These are phyloP conservation scores for Linaria vulgaris DNA, from an alignment of 257 asterid genomes.

Conservation along the genomic window DNA sequence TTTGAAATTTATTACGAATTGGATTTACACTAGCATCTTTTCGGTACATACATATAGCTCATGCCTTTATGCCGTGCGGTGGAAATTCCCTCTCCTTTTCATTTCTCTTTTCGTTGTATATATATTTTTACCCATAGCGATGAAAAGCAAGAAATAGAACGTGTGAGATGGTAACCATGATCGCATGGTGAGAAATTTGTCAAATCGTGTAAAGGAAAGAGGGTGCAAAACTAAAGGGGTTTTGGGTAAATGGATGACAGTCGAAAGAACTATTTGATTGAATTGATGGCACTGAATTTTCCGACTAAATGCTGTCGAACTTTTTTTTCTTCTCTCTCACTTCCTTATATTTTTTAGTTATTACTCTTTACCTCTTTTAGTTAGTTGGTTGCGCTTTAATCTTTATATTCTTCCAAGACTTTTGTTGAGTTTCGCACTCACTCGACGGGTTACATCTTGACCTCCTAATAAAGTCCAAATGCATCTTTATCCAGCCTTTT, in stretches of 20 bases:
- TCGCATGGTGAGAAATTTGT: constrained; percentile 34
- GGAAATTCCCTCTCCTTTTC: constrained; percentile 24
- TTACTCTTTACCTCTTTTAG: constrained; percentile 5
- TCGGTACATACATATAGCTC: constrained; percentile 23
- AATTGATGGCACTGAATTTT: constrained; percentile 49
- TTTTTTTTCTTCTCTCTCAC: constrained; percentile 12
- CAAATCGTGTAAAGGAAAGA: constrained; percentile 54
- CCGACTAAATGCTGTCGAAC: constrained; percentile 31
- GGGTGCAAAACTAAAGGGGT: constrained; percentile 40
- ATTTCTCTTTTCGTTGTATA: not conserved
- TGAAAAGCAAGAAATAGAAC: constrained; percentile 23
- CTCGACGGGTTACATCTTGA: constrained; percentile 48
- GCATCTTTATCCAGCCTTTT: constrained; percentile 35
- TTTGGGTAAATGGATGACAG: constrained; percentile 63
- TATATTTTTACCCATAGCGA: not conserved
- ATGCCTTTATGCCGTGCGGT: constrained; percentile 32
- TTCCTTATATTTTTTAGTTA: not conserved
- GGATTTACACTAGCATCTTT: constrained; percentile 41
- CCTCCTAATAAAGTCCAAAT: constrained; percentile 52
- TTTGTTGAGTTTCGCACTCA: constrained; percentile 40
- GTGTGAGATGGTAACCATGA: constrained; percentile 32
- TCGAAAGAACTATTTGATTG: constrained; percentile 36
- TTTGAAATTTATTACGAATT: constrained; percentile 45
- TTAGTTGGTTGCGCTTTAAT: constrained; percentile 2
- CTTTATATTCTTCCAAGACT: constrained; percentile 22